phyloP scores from a whole-genome alignment of 2,329 filamentous ascomycete species.

The Neocatenulostroma microsporum region DNA sequence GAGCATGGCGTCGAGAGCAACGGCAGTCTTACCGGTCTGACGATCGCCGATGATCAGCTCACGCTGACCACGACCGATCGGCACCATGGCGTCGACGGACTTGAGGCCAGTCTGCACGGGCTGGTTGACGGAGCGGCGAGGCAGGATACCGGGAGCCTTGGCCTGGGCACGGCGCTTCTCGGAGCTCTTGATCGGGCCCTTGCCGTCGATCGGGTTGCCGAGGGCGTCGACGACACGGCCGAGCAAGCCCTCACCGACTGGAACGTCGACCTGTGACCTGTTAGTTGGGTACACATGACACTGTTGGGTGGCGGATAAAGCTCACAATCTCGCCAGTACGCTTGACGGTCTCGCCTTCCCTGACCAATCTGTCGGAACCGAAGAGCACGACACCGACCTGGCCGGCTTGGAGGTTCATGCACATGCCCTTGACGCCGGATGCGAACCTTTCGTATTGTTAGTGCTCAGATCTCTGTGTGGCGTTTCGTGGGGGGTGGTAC shows the following conservation, averaged over 20 bases:
- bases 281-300: constrained; percentile 8
- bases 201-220: constrained; percentile 98
- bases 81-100: constrained; percentile 99
- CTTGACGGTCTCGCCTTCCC: constrained; percentile 99
- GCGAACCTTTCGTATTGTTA: constrained; percentile 66
- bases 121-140: constrained; percentile 94
- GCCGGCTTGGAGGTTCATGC: constrained; percentile 99
- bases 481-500: constrained; percentile 37
- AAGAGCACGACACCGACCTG: constrained; percentile 99
- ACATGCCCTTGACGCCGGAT: constrained; percentile 99
- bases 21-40: constrained; percentile 99
- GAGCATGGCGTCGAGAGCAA: constrained; percentile 93
- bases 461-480: no score
- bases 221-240: constrained; percentile 98
- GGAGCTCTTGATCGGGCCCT: constrained; percentile 89
- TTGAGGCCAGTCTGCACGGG: constrained; percentile 99
- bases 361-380: constrained; percentile 99
- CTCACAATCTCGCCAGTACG: constrained; percentile 98
- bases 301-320: constrained; percentile 20
- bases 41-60: constrained; percentile 99
- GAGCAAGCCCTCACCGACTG: constrained; percentile 85
- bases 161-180: constrained; percentile 94
- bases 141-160: constrained; percentile 97
- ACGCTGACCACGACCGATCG: constrained; percentile 99
- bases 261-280: constrained; percentile 72